These are phyloP conservation scores for Cryptosporidium parvum DNA, from an alignment of 169 alveolate species.

Conservation along the genomic window DNA sequence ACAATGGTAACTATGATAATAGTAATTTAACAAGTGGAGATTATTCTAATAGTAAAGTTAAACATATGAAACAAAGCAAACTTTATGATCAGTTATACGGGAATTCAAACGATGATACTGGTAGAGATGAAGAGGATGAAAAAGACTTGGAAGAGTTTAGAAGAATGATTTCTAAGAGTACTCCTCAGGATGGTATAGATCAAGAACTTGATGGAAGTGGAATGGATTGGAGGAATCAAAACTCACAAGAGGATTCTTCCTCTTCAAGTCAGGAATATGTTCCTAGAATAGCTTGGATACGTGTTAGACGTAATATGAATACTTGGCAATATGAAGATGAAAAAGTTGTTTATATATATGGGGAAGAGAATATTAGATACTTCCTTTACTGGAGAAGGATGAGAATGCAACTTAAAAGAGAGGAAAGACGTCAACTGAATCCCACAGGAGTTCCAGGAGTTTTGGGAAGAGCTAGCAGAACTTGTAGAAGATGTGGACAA, in stretches of 20 bases:
- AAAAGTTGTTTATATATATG: constrained; percentile 86
- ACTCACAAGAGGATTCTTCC: no score
- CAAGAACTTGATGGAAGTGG: background rate
- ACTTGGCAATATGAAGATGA: constrained; percentile 85
- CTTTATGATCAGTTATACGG: constrained; percentile 23
- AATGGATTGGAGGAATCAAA: background rate
- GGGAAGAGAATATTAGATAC: constrained; percentile 84
- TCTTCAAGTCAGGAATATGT: constrained; percentile 77
- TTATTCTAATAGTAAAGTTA: background rate
- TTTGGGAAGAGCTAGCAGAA: constrained; percentile 80
- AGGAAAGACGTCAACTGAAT: constrained; percentile 69
- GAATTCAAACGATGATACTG: background rate
- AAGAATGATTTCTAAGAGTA: constrained; percentile 34
- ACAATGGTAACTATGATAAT: background rate
- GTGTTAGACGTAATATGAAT: constrained; percentile 83
- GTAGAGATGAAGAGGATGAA: constrained; percentile 65
- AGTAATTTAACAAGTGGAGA: background rate
- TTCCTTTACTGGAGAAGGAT: constrained; percentile 84
- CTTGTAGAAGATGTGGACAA: constrained; percentile 89
- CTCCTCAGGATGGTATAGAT: constrained; percentile 29
- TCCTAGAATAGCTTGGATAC: constrained; percentile 88
- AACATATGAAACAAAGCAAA: constrained; percentile 2
- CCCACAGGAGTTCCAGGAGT: constrained; percentile 75
- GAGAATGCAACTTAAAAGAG: constrained; percentile 80
- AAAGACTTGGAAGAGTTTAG: constrained; percentile 62